A percentile compares a stretch with the other conserved stretches of the same genome.
Evolutionary conservation across 2,329 filamentous ascomycete genomes (phyloP).

Genomic region (Fusarium stilboides): DNA sequence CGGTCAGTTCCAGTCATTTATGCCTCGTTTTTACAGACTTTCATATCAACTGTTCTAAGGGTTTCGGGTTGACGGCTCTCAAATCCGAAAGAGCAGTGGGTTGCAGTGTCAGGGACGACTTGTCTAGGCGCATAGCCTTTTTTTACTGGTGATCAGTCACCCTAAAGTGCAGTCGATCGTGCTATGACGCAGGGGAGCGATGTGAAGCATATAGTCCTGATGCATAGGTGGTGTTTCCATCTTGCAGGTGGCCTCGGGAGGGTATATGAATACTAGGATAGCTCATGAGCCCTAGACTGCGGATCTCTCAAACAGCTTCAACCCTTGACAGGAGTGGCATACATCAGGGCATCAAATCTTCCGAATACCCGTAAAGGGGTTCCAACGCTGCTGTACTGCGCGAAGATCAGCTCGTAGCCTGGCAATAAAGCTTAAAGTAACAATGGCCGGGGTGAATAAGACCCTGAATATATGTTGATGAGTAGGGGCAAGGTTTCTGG

Average conservation of each 20-base stretch:
- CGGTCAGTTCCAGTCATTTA: background rate
- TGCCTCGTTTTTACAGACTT: background rate
- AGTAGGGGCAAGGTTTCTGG: constrained; percentile 4
- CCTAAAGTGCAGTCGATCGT: constrained; percentile 26
- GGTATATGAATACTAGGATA: constrained; percentile 6
- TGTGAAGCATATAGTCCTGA: constrained; percentile 28
- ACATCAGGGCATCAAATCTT: constrained; percentile 10
- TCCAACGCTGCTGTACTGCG: background rate
- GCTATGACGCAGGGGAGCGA: constrained; percentile 38
- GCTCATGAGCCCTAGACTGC: constrained; percentile 3
- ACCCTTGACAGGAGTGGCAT: constrained; percentile 8
- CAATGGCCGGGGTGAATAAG: constrained; percentile 20
- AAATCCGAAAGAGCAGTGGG: constrained; percentile 32
- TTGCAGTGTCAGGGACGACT: constrained; percentile 38
- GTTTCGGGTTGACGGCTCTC: constrained; percentile 33
- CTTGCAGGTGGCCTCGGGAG: constrained; percentile 25
- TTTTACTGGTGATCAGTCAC: constrained; percentile 16
- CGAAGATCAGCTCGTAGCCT: constrained; percentile 18
- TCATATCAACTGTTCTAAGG: background rate
- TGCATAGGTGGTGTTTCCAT: constrained; percentile 21
- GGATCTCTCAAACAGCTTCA: constrained; percentile 4
- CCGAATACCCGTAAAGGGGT: constrained; percentile 21
- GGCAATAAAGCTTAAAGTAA: constrained; percentile 20
- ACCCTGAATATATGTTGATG: constrained; percentile 27
- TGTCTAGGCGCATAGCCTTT: constrained; percentile 12